Conservation (phyloP, 2,329 filamentous ascomycete species). For the Exophiala calicioides region DNA sequence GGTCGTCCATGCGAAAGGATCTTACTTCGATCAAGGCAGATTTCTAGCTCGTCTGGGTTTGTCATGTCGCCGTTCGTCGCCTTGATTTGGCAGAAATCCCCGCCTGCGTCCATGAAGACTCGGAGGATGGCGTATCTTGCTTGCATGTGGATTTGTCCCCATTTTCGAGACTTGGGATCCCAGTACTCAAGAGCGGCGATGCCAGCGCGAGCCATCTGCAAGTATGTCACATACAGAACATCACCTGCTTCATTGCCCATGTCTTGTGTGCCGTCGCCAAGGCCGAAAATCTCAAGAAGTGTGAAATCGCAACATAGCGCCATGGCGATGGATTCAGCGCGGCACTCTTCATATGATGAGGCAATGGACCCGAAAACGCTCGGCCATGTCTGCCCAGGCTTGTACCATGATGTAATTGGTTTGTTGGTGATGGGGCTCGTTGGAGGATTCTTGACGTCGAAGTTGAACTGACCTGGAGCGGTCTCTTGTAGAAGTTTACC, state of each 20-base stretch:
- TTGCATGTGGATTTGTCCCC: slow-evolving; percentile 91
- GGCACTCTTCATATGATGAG: slow-evolving; percentile 89
- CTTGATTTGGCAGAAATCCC: slow-evolving; percentile 80
- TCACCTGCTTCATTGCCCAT: slow-evolving; percentile 75
- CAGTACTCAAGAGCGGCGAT: slow-evolving; percentile 87
- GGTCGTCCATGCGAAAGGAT: slow-evolving; percentile 80
- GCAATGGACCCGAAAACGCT: slow-evolving; percentile 87
- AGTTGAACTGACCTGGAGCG: slow-evolving; percentile 78
- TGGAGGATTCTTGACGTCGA: slow-evolving; percentile 78
- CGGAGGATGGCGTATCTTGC: slow-evolving; percentile 82
- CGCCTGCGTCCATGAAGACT: slow-evolving; percentile 77
- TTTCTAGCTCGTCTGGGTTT: slow-evolving; percentile 76
- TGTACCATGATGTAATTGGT: slow-evolving; percentile 84
- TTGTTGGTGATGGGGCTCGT: slow-evolving; percentile 76
- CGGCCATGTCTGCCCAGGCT: slow-evolving; percentile 92
- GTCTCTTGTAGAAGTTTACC: slow-evolving; percentile 94
- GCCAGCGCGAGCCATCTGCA: slow-evolving; percentile 93
- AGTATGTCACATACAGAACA: slow-evolving; percentile 82
- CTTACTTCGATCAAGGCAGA: slow-evolving; percentile 80
- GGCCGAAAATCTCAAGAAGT: slow-evolving; percentile 87
- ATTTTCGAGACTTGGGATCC: slow-evolving; percentile 87
- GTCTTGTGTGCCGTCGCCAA: slow-evolving; percentile 65
- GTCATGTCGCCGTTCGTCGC: slow-evolving; percentile 56
- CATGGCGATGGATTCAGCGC: slow-evolving; percentile 94
- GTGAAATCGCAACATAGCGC: slow-evolving; percentile 83